Percentiles rank a stretch among this genome's conserved stretches.
Evolutionary conservation across 768 basidiomycete genomes (phyloP).

Genomic region (Cubamyces sp.): DNA sequence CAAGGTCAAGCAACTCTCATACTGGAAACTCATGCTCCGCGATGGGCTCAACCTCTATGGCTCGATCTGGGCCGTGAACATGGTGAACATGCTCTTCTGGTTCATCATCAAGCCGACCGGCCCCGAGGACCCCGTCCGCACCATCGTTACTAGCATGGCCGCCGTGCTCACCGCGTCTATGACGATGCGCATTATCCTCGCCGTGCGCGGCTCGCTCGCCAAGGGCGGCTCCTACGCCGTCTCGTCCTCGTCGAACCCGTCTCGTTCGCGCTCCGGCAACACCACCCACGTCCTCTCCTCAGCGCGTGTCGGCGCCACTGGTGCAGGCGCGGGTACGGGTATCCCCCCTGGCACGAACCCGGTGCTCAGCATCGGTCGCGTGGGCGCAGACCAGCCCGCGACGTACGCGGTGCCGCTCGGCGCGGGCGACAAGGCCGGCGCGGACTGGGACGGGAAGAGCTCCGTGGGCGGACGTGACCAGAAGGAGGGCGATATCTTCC

Average conservation of each 20-base stretch:
- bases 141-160: slow-evolving; percentile 84
- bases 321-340: not conserved
- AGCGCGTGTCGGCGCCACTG: slow-evolving; percentile 24
- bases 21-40: slow-evolving; percentile 89
- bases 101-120: slow-evolving; percentile 76
- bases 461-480: slow-evolving; percentile 36
- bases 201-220: slow-evolving; percentile 75
- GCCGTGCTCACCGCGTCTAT: slow-evolving; percentile 87
- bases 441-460: slow-evolving; percentile 36
- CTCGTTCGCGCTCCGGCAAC: slow-evolving; percentile 33
- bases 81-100: slow-evolving; percentile 86
- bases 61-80: slow-evolving; percentile 79
- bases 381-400: slow-evolving; percentile 20
- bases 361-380: slow-evolving; percentile 34
- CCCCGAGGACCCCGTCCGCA: slow-evolving; percentile 68
- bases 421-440: slow-evolving; percentile 33
- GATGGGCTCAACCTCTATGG: slow-evolving; percentile 87
- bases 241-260: slow-evolving; percentile 18
- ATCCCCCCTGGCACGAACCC: slow-evolving; percentile 24
- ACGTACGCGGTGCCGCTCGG: slow-evolving; percentile 39
- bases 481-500: slow-evolving; percentile 31
- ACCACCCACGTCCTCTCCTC: slow-evolving; percentile 38
- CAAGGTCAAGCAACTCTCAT: slow-evolving; percentile 56
- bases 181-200: slow-evolving; percentile 85
- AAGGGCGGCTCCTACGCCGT: slow-evolving; percentile 71